phyloP scores from a whole-genome alignment of 495 filamentous ascomycete genomes.

The Daldinia grandis region DNA sequence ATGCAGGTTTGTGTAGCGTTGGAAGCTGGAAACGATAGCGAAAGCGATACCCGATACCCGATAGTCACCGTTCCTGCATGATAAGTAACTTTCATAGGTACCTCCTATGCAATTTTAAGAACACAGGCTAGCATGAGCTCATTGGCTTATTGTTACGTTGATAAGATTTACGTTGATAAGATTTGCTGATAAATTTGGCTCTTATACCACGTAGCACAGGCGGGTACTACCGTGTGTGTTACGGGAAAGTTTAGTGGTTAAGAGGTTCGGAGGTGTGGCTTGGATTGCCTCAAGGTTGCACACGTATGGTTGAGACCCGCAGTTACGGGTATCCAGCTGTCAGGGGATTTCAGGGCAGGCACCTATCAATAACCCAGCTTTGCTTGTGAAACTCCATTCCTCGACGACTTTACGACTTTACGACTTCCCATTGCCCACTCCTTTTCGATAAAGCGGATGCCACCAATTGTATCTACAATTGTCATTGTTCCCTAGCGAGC shows the following conservation, averaged over 20 bases:
- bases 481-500: not conserved
- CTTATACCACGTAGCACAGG: not conserved
- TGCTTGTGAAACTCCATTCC: conserved; percentile 31
- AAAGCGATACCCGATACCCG: conserved; percentile 17
- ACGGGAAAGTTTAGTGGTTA: not conserved
- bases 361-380: conserved; percentile 17
- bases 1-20: conserved; percentile 6
- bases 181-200: not conserved
- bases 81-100: not conserved
- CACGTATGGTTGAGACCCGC: not conserved
- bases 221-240: not conserved
- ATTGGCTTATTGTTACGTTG: not conserved
- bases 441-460: conserved; percentile 20
- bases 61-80: conserved; percentile 16
- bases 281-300: not conserved
- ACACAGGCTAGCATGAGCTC: too few relatives aligned
- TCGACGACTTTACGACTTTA: conserved; percentile 13
- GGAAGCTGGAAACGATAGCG: conserved; percentile 25
- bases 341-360: conserved; percentile 16
- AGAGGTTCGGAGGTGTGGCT: not conserved
- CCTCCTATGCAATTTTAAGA: not conserved
- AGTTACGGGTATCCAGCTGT: conserved; percentile 17
- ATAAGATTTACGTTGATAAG: not conserved
- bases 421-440: conserved; percentile 10
- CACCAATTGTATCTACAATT: conserved; percentile 15